Evolutionary conservation across 225 moss, liverwort and hornwort species (phyloP).

Genomic region (Sphagnum tenellum): DNA sequence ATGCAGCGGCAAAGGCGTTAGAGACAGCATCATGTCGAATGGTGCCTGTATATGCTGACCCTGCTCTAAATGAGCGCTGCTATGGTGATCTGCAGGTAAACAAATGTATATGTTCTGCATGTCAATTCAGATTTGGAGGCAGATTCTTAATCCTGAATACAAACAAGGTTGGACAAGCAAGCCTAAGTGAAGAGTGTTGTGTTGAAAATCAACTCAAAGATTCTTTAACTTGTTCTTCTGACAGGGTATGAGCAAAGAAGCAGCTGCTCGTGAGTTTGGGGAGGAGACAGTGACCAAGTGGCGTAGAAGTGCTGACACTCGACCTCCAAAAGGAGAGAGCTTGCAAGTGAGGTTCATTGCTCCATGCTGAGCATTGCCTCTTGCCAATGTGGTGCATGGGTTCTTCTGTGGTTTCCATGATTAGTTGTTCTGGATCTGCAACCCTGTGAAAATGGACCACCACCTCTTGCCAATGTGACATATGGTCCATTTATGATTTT

Average conservation of each 20-base stretch:
- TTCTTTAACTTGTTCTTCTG: background rate
- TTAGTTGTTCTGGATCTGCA: too few species aligned
- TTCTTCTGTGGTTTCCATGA: too few species aligned
- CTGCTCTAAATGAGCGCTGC: constrained; percentile 90
- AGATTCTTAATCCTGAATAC: background rate
- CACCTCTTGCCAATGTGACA: too few species aligned
- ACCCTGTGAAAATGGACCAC: too few species aligned
- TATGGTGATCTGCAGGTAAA: constrained; percentile 89
- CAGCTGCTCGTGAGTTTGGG: constrained; percentile 65
- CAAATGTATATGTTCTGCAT: background rate
- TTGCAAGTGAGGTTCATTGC: constrained; percentile 46
- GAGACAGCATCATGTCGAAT: constrained; percentile 86
- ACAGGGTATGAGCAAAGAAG: constrained; percentile 68
- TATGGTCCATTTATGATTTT: too few species aligned
- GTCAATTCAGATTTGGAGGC: background rate
- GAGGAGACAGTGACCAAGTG: constrained; percentile 61
- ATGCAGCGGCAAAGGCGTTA: constrained; percentile 93
- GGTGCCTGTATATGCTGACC: constrained; percentile 94
- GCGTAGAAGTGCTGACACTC: constrained; percentile 87
- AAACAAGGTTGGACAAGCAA: too few species aligned
- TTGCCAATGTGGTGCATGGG: too few species aligned
- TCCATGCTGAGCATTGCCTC: too few species aligned
- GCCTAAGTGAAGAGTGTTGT: too few species aligned
- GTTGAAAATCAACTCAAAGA: too few species aligned
- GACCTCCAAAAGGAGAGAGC: constrained; percentile 96